phyloP scores from a whole-genome alignment of 2,329 filamentous ascomycete genomes.

The Metarhizium robertsii region DNA sequence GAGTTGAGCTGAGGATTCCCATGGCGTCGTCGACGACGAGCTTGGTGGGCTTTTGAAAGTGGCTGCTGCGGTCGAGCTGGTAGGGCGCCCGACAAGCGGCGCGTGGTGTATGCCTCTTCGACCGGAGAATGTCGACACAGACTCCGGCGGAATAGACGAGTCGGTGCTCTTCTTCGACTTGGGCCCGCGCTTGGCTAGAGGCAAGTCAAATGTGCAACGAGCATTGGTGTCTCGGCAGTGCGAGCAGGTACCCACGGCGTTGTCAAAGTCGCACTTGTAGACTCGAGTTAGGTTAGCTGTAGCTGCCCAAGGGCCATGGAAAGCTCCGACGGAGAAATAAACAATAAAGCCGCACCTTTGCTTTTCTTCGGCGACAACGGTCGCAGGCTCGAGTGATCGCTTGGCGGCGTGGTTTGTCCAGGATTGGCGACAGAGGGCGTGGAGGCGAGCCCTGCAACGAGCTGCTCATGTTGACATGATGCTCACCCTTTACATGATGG shows the following conservation, averaged over 20 bases:
- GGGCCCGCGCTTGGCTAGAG: constrained; percentile 27
- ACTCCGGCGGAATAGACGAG: constrained; percentile 7
- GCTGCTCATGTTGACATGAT: constrained; percentile 7
- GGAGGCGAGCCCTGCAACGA: constrained; percentile 9
- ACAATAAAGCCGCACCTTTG: constrained; percentile 16
- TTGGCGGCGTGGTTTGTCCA: constrained; percentile 10
- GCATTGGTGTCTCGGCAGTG: constrained; percentile 23
- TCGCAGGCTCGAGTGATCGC: constrained; percentile 22
- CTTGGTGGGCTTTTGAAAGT: constrained; percentile 11
- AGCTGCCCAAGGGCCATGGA: neutral
- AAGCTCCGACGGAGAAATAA: constrained; percentile 9
- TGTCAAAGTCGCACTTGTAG: constrained; percentile 18
- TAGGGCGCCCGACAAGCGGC: neutral
- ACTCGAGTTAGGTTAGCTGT: too few species aligned
- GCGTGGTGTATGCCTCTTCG: constrained; percentile 1
- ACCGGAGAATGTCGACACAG: constrained; percentile 7
- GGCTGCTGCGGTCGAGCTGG: neutral
- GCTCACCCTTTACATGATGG: neutral
- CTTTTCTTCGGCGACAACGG: constrained; percentile 27
- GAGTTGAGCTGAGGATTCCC: constrained; percentile 11
- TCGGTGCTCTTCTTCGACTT: constrained; percentile 20
- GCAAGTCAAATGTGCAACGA: constrained; percentile 28
- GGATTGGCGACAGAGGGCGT: constrained; percentile 7
- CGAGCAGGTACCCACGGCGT: constrained; percentile 16
- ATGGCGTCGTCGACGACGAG: constrained; percentile 11